Evolutionary conservation across 495 filamentous ascomycete genomes (phyloP).

Genomic region (Talaromyces liani): DNA sequence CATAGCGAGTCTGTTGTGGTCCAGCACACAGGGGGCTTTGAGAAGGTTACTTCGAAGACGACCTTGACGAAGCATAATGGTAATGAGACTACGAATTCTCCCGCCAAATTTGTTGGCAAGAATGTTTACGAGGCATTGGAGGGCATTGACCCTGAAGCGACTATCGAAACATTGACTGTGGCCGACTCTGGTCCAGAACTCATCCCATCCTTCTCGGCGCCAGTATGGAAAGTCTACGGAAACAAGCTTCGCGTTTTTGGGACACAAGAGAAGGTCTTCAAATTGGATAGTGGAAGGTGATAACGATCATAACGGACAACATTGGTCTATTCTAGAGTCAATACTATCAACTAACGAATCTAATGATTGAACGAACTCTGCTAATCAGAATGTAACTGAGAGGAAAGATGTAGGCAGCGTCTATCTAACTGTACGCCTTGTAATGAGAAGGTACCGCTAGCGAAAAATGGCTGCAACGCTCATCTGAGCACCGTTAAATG

Average conservation of each 20-base stretch:
- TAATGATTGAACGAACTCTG: not conserved
- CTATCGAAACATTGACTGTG: not conserved
- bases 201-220: constrained; percentile 41
- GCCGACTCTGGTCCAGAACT: constrained; percentile 16
- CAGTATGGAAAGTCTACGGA: constrained; percentile 55
- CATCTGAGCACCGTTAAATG: constrained; percentile 59
- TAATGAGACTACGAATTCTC: not conserved
- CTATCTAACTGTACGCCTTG: constrained; percentile 70
- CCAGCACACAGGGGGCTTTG: not conserved
- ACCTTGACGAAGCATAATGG: not conserved
- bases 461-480: constrained; percentile 56
- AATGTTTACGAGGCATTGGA: constrained; percentile 2
- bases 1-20: not conserved
- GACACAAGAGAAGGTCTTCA: constrained; percentile 48
- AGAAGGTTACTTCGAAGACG: not conserved
- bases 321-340: not conserved
- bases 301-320: not conserved
- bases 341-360: not conserved
- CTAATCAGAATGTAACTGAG: not conserved
- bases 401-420: constrained; percentile 45
- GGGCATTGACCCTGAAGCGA: not conserved
- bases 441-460: constrained; percentile 60
- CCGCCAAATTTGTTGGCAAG: not conserved
- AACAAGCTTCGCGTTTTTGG: constrained; percentile 64
- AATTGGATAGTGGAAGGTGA: constrained; percentile 14